phyloP scores from a whole-genome alignment of 2,329 filamentous ascomycete genomes.

The Aspergillus nomiae region DNA sequence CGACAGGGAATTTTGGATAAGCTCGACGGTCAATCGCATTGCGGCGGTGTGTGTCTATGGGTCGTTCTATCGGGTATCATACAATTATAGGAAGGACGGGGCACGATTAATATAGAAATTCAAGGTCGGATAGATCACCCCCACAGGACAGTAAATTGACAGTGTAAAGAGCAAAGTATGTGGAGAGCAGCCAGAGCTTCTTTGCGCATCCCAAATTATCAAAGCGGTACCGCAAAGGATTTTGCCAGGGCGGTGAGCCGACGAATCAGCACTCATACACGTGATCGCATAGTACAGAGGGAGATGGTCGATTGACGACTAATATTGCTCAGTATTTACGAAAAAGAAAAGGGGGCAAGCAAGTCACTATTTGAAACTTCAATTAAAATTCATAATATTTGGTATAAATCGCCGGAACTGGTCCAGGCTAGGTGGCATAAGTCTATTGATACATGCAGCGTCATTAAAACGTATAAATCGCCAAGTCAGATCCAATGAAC shows the following conservation, averaged over 20 bases:
- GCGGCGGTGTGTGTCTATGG: slow-evolving; percentile 29
- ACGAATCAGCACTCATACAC: slow-evolving; percentile 7
- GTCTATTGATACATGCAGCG: slow-evolving; percentile 19
- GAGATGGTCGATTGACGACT: neutral
- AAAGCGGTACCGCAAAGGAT: slow-evolving; percentile 11
- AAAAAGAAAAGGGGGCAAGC: neutral
- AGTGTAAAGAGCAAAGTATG: neutral
- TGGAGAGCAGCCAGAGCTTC: slow-evolving; percentile 12
- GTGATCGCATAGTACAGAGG: neutral
- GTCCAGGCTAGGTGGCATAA: slow-evolving; percentile 1
- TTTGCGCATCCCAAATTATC: slow-evolving; percentile 14
- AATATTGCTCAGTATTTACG: neutral
- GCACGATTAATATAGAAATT: neutral
- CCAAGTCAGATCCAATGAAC: slow-evolving; percentile 3
- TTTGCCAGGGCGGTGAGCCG: slow-evolving; percentile 21
- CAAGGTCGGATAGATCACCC: neutral
- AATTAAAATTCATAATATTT: neutral
- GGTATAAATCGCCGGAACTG: neutral
- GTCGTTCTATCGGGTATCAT: slow-evolving; percentile 22
- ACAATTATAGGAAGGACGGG: neutral
- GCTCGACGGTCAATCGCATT: slow-evolving; percentile 95
- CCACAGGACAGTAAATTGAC: neutral
- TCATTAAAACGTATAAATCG: slow-evolving; percentile 18
- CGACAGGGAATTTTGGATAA: slow-evolving; percentile 91
- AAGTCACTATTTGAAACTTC: neutral